These are phyloP conservation scores for Cicer judaicum DNA, from an alignment of 306 rosid species.

Conservation along the genomic window DNA sequence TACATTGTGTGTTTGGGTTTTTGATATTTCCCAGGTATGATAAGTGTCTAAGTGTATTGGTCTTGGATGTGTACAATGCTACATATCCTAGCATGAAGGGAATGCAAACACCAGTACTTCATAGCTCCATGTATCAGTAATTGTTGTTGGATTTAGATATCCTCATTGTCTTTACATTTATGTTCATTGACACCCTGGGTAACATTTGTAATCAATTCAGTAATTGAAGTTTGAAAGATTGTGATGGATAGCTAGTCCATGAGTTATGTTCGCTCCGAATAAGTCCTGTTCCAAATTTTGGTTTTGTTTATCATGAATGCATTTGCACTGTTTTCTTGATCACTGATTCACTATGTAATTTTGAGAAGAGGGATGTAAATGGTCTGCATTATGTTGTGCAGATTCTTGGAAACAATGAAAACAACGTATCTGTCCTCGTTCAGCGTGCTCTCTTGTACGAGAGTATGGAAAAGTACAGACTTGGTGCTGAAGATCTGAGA, in stretches of 20 bases:
- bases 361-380: conserved; percentile 31
- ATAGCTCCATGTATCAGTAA: background rate
- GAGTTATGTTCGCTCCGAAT: background rate
- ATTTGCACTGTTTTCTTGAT: conserved; percentile 12
- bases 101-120: background rate
- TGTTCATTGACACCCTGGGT: conserved; percentile 1
- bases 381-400: conserved; percentile 50
- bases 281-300: background rate
- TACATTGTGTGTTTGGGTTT: background rate
- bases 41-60: background rate
- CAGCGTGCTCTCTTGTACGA: conserved; percentile 97
- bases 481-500: conserved; percentile 94
- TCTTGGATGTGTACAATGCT: background rate
- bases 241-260: conserved; percentile 9
- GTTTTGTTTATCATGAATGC: background rate
- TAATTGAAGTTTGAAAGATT: conserved; percentile 29
- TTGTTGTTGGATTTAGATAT: conserved; percentile 7
- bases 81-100: background rate
- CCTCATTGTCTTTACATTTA: background rate
- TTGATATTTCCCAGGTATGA: background rate
- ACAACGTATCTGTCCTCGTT: conserved; percentile 80
- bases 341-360: conserved; percentile 16
- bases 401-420: conserved; percentile 69
- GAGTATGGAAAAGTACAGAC: conserved; percentile 98
- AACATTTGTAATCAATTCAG: conserved; percentile 29